phyloP scores from a whole-genome alignment of 2,329 filamentous ascomycete genomes.

The Trichophyton rubrum region DNA sequence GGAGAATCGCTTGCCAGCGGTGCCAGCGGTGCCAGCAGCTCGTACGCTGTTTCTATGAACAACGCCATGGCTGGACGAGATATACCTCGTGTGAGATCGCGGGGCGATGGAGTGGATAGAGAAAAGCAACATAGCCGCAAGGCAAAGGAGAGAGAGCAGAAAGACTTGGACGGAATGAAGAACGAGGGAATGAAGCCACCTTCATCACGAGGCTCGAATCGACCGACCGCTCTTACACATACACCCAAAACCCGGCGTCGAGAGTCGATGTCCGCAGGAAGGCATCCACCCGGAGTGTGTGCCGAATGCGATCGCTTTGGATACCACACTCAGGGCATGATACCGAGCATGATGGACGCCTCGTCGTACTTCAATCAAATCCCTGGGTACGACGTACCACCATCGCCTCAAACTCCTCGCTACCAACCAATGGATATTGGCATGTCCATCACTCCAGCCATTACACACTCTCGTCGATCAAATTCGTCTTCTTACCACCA shows the following conservation, averaged over 20 bases:
- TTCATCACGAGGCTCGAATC: constrained; percentile 21
- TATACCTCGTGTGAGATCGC: constrained; percentile 13
- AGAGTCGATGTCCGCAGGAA: constrained; percentile 15
- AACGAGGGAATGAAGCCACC: constrained; percentile 28
- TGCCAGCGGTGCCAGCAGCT: constrained; percentile 31
- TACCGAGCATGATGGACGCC: constrained; percentile 17
- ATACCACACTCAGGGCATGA: constrained; percentile 20
- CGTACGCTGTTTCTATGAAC: constrained; percentile 27
- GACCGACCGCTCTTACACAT: constrained; percentile 21
- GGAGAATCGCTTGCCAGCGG: constrained; percentile 39
- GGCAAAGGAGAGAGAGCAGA: constrained; percentile 9
- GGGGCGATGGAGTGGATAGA: constrained; percentile 20
- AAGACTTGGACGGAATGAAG: constrained; percentile 17
- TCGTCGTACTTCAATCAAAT: constrained; percentile 14
- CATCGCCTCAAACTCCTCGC: constrained; percentile 17
- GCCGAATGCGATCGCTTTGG: constrained; percentile 26
- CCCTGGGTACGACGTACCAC: constrained; percentile 16
- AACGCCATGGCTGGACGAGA: constrained; percentile 19
- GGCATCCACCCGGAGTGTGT: constrained; percentile 23
- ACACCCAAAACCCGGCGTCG: constrained; percentile 24
- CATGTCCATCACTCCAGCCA: constrained; percentile 14
- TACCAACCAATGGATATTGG: constrained; percentile 22
- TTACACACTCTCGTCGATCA: constrained; percentile 18
- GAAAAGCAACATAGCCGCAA: constrained; percentile 14
- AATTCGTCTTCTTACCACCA: constrained; percentile 26